Base-by-base conservation (phyloP, 1,284 basidiomycete species). In the Ustanciosporium gigantosporum region DNA sequence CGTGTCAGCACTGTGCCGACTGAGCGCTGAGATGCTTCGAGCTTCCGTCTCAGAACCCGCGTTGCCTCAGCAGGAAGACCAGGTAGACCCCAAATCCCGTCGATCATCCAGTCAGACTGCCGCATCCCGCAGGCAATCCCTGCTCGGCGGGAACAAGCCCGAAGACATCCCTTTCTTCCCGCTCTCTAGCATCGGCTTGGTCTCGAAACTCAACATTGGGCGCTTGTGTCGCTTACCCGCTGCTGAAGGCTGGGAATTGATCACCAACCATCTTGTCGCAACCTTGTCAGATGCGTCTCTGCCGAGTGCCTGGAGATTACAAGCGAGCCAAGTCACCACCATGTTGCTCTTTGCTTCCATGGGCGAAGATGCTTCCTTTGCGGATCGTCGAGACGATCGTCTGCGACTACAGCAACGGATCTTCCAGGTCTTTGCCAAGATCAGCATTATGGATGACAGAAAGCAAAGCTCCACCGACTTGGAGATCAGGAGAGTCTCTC, bases 401-500 rank as follows among this genome's bases (percentile, higher is more conserved):
- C 82, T 83, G 2, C 80, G 85, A 29, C 86, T 90, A 0, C 93
- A 97, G 75, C 83, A 83, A 43, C 86, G 88, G 19, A 86, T 95
- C 0, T 82, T 98, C 17, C 84, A 88, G 40, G 90, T 89, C 0
- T 84, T 98, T 4, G 83, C 87, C 0, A 83, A 84, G 46, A 91
- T 95, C 69, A 86, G 93, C 25, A 83, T 88, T 3, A 83, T 85
- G 0, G 48, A 71, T 82, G 86, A 34, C 71, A 79, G 56, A 73
- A 66, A 41, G 61, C 65, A 73, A 35, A 44, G 68, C 29, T 7
- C 64, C 45, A 43, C 76, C 57, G 68, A 78, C 8, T 78, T 83
- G 46, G 93, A 96, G 68, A 82, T 98, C 34, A 84, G 92, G 13
- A 83, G 87, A 22, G 87, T 91, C 81, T 91, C 90, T 0, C 82